Evolutionary conservation across 1,284 basidiomycete genomes (phyloP), one percentile per base, ranked within the genome.

Genomic region (Flammula alnicola): DNA sequence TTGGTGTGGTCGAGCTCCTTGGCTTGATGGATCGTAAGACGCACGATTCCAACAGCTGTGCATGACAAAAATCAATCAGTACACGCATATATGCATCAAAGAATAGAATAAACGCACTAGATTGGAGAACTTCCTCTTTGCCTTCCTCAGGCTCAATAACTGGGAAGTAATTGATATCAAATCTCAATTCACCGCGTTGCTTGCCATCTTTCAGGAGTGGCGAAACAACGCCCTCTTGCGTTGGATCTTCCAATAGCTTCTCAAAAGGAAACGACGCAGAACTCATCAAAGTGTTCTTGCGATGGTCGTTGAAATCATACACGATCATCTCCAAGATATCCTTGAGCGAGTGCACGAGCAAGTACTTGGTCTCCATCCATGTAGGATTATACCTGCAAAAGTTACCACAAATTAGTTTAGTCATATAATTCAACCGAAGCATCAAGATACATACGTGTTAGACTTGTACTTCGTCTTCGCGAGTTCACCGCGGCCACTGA

Each of bases 321-420:
- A 98, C 66, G 45, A 78, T 79, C 52, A 99, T 71, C 31, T 86
- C 75, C 43, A 99, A 78, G 17, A 84, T 77, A 52, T 98, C 96
- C 30, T 86, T 82, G 38, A 98, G 79, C 19, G 84, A 83, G 68
- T 93, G 94, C 74, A 98, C 76, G 44, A 99, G 80, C 45, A 99
- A 66, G 69, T 95, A 96, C 62, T 96, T 94, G 33, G 91, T 93
- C 66, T 98, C 95, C 67, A 87, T 83, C 92, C 93, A 99, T 20
- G 88, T 84, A 1, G 97, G 97, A 61, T 94, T 93, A 60, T 78
- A 76, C 7, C 86, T 91, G 51, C 45, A 47, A 35, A 58, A 51
- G 35, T n/a, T n/a, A n/a, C n/a, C n/a, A n/a, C n/a, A n/a, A n/a
- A n/a, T n/a, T 14, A 52, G 57, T 9, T 23, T 59, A 31, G 32